These are phyloP conservation scores for Candida ipomoeae DNA, from an alignment of 805 yeast species.

Conservation along the genomic window DNA sequence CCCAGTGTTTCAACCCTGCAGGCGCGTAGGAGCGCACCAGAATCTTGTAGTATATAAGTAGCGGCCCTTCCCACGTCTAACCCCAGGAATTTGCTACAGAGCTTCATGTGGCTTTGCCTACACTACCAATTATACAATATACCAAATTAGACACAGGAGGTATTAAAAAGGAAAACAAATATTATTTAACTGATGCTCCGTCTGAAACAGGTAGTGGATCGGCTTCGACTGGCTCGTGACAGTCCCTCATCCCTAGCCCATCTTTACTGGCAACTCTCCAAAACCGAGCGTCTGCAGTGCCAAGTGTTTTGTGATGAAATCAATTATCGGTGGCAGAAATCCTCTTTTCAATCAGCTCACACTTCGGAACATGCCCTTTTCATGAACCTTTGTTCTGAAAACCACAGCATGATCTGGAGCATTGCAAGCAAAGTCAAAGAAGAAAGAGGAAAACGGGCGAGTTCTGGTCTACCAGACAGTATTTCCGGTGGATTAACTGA, in stretches of 20 bases:
- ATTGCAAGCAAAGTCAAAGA: conserved; percentile 9
- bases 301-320: neutral
- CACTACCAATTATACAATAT: neutral
- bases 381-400: conserved; percentile 8
- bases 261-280: conserved; percentile 1
- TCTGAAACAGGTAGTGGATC: neutral
- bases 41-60: neutral
- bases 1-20: neutral
- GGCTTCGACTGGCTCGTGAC: neutral
- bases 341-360: too few relatives aligned
- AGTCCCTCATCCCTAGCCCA: conserved; percentile 1
- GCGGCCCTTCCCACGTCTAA: neutral
- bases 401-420: conserved; percentile 6
- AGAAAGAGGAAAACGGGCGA: neutral
- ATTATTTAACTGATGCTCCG: neutral
- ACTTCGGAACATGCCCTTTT: neutral
- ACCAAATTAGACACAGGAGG: too few relatives aligned
- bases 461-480: neutral
- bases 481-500: neutral
- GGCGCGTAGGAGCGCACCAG: conserved; percentile 1
- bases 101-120: neutral
- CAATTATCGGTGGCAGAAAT: neutral
- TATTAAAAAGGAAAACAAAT: neutral
- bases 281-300: neutral
- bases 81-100: neutral